Percentiles rank a stretch among this genome's conserved stretches.
Evolutionary conservation across 495 filamentous ascomycete species (phyloP).

Genomic region (Podospora comata): DNA sequence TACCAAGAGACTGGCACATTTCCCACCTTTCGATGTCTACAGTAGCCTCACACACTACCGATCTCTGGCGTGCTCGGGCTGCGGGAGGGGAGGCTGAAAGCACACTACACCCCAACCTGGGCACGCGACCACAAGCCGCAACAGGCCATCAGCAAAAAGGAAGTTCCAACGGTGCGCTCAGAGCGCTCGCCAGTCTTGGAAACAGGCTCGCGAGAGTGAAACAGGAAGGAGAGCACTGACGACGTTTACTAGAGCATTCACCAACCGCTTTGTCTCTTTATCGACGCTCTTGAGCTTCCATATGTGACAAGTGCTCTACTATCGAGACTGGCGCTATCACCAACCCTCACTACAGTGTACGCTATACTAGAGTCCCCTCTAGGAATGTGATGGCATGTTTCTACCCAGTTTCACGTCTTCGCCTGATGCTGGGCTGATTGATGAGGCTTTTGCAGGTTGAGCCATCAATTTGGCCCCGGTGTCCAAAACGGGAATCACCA

Average conservation of each 20-base stretch:
- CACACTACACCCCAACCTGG: neutral
- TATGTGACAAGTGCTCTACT: neutral
- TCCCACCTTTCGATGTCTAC: constrained; percentile 1
- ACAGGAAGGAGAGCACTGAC: neutral
- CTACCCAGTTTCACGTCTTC: neutral
- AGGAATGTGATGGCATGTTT: neutral
- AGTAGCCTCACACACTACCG: neutral
- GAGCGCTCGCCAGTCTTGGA: neutral
- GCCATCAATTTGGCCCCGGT: constrained; percentile 1
- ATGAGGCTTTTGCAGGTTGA: neutral
- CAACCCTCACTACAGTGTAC: too few relatives aligned
- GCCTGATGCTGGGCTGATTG: neutral
- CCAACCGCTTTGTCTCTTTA: neutral
- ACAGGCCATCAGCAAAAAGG: neutral
- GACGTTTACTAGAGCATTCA: neutral
- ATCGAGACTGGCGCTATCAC: neutral
- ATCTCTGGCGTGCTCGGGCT: neutral
- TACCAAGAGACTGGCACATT: neutral
- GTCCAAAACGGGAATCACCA: constrained; percentile 7
- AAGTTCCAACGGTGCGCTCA: neutral
- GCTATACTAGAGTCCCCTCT: too few relatives aligned
- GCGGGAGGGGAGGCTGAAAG: neutral
- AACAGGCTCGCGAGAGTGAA: neutral
- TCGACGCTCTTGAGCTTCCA: neutral
- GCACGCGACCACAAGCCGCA: constrained; percentile 1